Evolutionary conservation across 2,329 filamentous ascomycete species (phyloP).

Genomic region (Cladophialophora chaetospira): DNA sequence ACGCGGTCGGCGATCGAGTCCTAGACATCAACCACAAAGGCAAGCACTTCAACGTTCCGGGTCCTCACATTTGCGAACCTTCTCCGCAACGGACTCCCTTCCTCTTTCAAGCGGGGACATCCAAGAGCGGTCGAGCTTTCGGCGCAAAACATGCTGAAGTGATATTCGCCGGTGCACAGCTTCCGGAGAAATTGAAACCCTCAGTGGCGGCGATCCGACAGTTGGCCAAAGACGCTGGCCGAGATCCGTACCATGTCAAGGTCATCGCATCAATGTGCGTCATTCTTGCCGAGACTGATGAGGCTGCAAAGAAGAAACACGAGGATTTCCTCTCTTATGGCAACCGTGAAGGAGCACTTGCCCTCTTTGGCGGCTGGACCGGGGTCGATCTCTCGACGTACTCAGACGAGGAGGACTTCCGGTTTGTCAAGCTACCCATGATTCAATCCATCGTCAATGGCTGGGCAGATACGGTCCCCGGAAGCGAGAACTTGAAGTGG

Average conservation of each 20-base stretch:
- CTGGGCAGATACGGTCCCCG: slow-evolving; percentile 36
- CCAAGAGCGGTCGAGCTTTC: slow-evolving; percentile 58
- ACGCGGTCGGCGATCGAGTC: slow-evolving; percentile 60
- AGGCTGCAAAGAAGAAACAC: slow-evolving; percentile 57
- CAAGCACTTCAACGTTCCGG: slow-evolving; percentile 50
- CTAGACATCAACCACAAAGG: slow-evolving; percentile 67
- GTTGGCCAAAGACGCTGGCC: slow-evolving; percentile 54
- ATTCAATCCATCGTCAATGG: slow-evolving; percentile 47
- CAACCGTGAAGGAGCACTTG: slow-evolving; percentile 56
- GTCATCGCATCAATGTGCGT: slow-evolving; percentile 56
- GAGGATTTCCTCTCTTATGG: slow-evolving; percentile 56
- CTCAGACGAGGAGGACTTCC: slow-evolving; percentile 64
- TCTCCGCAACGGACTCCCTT: slow-evolving; percentile 61
- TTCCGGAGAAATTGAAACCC: slow-evolving; percentile 60
- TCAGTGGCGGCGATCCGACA: slow-evolving; percentile 54
- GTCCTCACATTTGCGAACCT: slow-evolving; percentile 55
- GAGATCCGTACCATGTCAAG: slow-evolving; percentile 60
- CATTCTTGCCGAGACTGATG: slow-evolving; percentile 53
- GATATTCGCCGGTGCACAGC: slow-evolving; percentile 61
- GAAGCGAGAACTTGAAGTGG: slow-evolving; percentile 39
- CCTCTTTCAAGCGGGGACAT: slow-evolving; percentile 62
- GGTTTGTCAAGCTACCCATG: slow-evolving; percentile 54
- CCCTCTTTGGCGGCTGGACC: slow-evolving; percentile 61
- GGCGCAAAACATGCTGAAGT: slow-evolving; percentile 62
- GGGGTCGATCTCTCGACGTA: slow-evolving; percentile 60